A percentile compares a stretch with the other conserved stretches of the same genome.
Evolutionary conservation across 2,329 filamentous ascomycete species (phyloP).

Genomic region (Colletotrichum kahawae): DNA sequence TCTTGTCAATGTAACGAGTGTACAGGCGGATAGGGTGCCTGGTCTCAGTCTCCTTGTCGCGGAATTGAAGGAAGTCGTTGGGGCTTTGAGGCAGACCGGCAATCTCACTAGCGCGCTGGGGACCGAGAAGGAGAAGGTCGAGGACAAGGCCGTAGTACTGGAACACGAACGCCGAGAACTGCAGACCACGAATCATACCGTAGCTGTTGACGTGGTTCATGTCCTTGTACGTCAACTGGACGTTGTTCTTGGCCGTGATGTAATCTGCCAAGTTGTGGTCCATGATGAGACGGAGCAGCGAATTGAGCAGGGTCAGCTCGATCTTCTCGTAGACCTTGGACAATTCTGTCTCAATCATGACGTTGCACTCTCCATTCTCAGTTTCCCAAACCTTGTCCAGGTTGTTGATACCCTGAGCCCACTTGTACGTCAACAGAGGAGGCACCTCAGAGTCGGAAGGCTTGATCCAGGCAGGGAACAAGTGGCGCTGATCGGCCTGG

Average conservation of each 20-base stretch:
- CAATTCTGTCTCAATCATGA: constrained; percentile 96
- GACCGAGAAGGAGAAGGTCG: constrained; percentile 87
- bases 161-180: constrained; percentile 98
- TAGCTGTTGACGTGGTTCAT: constrained; percentile 99
- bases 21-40: constrained; percentile 97
- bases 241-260: constrained; percentile 99
- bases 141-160: constrained; percentile 98
- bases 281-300: constrained; percentile 93
- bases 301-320: constrained; percentile 93
- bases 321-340: constrained; percentile 99
- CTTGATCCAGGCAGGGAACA: constrained; percentile 99
- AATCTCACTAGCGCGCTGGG: constrained; percentile 97
- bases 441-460: constrained; percentile 98
- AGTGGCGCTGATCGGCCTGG: constrained; percentile 93
- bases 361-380: constrained; percentile 93
- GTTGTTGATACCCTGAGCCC: constrained; percentile 99
- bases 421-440: constrained; percentile 93
- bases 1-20: constrained; percentile 96
- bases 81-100: constrained; percentile 91
- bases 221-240: constrained; percentile 98
- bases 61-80: constrained; percentile 98
- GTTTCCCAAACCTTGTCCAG: constrained; percentile 94
- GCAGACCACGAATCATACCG: constrained; percentile 95
- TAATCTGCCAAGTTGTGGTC: constrained; percentile 99
- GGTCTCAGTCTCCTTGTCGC: constrained; percentile 88